Percentiles rank a stretch among this genome's conserved stretches.
phyloP scores from a whole-genome alignment of 139 green algal species.

The Ettlia oleoabundans region DNA sequence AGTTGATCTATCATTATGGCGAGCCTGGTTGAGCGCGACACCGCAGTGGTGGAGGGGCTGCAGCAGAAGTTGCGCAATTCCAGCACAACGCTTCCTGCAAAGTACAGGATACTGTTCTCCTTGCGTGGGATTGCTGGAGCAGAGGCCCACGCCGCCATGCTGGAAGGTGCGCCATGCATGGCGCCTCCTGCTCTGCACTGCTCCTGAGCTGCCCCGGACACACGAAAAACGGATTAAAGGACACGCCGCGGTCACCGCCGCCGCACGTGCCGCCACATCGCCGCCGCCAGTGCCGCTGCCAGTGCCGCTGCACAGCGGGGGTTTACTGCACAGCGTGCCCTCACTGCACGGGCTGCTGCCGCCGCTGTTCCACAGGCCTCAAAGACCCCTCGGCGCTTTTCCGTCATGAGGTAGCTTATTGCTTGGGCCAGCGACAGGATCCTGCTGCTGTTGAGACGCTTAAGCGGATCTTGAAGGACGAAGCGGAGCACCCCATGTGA shows the following conservation, averaged over 20 bases:
- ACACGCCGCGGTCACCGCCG: no score
- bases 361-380: conserved; percentile 56
- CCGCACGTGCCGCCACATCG: no score
- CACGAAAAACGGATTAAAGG: no score
- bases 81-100: conserved; percentile 63
- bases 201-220: no score
- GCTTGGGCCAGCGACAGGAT: conserved; percentile 89
- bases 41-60: conserved; percentile 52
- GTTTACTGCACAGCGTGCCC: no score
- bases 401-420: conserved; percentile 92
- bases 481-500: conserved; percentile 80
- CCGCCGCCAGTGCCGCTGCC: no score
- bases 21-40: conserved; percentile 9
- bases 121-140: conserved; percentile 70
- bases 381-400: conserved; percentile 83
- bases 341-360: not conserved
- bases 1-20: not conserved
- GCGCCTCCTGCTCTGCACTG: not conserved
- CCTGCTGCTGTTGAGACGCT: conserved; percentile 67
- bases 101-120: conserved; percentile 86
- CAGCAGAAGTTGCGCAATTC: conserved; percentile 58
- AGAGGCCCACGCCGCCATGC: conserved; percentile 65
- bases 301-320: no score
- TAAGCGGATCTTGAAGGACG: conserved; percentile 64
- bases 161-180: conserved; percentile 53